Evolutionary conservation across 176 grass and related monocot species (phyloP), one percentile per base, ranked within the genome.

Genomic region (Carex pumila): DNA sequence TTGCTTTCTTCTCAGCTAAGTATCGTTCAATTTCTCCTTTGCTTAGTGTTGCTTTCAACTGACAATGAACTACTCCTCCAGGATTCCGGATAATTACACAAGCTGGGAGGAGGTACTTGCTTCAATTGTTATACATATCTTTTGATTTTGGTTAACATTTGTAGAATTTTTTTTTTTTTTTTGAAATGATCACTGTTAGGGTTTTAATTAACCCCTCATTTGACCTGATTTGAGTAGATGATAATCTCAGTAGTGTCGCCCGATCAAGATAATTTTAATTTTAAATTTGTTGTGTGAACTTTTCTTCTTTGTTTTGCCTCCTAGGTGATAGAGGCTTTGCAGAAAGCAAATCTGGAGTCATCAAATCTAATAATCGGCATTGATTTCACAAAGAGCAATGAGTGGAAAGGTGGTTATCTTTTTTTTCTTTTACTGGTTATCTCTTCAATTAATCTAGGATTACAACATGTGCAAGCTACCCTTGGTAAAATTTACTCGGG

Each of bases 341-440:
- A 82, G 80, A 82, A 12, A 67, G 41, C 39, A 39, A 62, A 62
- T 52, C 80, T 82, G 0, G 80, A 82, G 61, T 82, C 80, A 8
- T 82, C 80, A 50, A 82, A 82, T 82, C 80, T 82, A 30, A 82
- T 82, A 41, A 65, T 67, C 10, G 80, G 80, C 12, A 29, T 67
- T 65, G 61, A 82, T 82, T 82, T 82, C 13, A 82, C 80, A 0
- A 82, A 53, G 39, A 82, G 61, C 80, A 82, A 82, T 52, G 5
- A 32, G 10, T 67, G 39, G 41, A 82, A 21, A 82, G 80, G 80
- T 82, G 67, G 47, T 66, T 47, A 45, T 49, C 34, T 82, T 17
- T 82, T n/a, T n/a, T 25, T 25, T 25, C 47, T 6, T 41, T n/a
- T 41, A 58, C 50, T 79, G 49, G 12, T 79, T 79, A 49, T 72